These are phyloP conservation scores for Tolypocladium amazonense DNA, from an alignment of 2,329 filamentous ascomycete genomes.

Conservation along the genomic window DNA sequence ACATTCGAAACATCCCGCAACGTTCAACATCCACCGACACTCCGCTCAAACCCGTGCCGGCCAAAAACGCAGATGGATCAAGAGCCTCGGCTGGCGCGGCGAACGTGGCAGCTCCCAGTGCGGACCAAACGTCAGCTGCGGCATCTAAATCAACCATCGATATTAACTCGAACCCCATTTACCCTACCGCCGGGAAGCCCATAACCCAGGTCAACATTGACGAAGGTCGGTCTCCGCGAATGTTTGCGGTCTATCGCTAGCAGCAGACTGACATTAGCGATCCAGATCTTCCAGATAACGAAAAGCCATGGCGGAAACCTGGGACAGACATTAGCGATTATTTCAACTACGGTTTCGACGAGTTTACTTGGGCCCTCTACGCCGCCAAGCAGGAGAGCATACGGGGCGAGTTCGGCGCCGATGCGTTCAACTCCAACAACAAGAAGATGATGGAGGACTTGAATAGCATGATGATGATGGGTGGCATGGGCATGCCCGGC, in stretches of 20 bases:
- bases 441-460: slow-evolving; percentile 74
- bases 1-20: slow-evolving; percentile 55
- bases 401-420: slow-evolving; percentile 63
- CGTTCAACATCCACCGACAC: slow-evolving; percentile 43
- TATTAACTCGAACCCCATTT: slow-evolving; percentile 70
- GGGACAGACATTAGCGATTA: slow-evolving; percentile 93
- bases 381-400: slow-evolving; percentile 78
- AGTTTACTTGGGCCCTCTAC: slow-evolving; percentile 96
- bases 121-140: slow-evolving; percentile 48
- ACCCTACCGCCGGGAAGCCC: slow-evolving; percentile 71
- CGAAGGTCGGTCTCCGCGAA: slow-evolving; percentile 30
- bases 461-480: slow-evolving; percentile 58
- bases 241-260: neutral
- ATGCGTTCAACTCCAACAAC: slow-evolving; percentile 49
- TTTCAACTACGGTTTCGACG: slow-evolving; percentile 98
- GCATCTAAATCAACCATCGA: slow-evolving; percentile 75
- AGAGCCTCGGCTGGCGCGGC: slow-evolving; percentile 14
- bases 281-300: slow-evolving; percentile 60
- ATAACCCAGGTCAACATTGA: slow-evolving; percentile 69
- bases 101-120: slow-evolving; percentile 30
- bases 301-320: slow-evolving; percentile 91
- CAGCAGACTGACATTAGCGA: slow-evolving; percentile 5
- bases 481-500: slow-evolving; percentile 33
- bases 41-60: slow-evolving; percentile 30
- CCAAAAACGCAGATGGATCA: slow-evolving; percentile 35